phyloP scores from a whole-genome alignment of 352 stramenopile species.

The Elongisporangium anandrum region DNA sequence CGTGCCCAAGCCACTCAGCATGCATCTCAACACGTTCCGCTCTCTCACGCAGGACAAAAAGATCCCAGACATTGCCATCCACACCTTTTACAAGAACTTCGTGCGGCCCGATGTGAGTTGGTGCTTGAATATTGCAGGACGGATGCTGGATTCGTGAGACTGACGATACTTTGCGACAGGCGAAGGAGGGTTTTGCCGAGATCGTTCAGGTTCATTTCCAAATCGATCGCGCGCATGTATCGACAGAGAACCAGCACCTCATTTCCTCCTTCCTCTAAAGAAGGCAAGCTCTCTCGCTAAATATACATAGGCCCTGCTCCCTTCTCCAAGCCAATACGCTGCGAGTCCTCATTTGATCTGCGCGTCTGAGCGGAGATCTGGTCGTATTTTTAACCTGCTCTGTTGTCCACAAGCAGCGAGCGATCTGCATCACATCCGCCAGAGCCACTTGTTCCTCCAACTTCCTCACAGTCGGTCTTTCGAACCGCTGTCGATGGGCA shows the following conservation, averaged over 20 bases:
- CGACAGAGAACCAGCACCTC: conserved; percentile 28
- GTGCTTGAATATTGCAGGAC: not conserved
- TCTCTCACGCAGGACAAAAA: conserved; percentile 67
- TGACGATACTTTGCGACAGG: conserved; percentile 19
- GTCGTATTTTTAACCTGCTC: not conserved
- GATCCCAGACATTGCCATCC: conserved; percentile 84
- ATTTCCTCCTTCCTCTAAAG: conserved; percentile 57
- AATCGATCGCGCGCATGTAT: conserved; percentile 29
- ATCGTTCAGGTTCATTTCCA: conserved; percentile 69
- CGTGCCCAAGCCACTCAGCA: conserved; percentile 64
- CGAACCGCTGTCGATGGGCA: not conserved
- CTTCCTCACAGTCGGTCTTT: not conserved
- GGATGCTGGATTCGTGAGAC: not conserved
- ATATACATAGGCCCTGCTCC: conserved; percentile 6
- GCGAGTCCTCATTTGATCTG: not conserved
- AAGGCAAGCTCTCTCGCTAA: conserved; percentile 7
- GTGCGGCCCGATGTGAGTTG: conserved; percentile 31
- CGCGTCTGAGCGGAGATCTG: not conserved
- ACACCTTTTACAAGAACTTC: conserved; percentile 85
- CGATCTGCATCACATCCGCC: not conserved
- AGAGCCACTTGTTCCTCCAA: not conserved
- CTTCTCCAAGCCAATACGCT: not conserved
- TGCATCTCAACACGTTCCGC: conserved; percentile 85
- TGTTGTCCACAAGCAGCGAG: not conserved
- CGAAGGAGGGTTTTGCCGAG: conserved; percentile 65